Conservation (phyloP, 495 filamentous ascomycete species). For the Geopyxis carbonaria region DNA sequence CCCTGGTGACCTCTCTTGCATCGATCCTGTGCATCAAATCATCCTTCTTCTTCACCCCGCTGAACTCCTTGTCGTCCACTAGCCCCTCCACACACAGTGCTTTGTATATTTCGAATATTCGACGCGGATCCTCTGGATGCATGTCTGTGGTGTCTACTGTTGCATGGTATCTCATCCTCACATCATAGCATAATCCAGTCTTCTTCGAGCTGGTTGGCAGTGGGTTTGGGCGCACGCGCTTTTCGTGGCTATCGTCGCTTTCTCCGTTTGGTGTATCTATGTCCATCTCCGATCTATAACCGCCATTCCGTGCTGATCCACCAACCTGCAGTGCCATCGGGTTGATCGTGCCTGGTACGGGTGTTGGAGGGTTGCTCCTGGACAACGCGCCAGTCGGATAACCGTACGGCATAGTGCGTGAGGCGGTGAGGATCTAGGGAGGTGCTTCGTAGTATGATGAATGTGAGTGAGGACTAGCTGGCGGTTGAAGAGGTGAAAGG, state of each 20-base stretch:
- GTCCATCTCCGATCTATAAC: slow-evolving; percentile 1
- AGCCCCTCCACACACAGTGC: slow-evolving; percentile 64
- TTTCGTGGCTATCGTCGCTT: background rate
- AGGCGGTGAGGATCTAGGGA: too few relatives aligned
- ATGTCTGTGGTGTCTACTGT: slow-evolving; percentile 58
- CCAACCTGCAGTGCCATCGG: slow-evolving; percentile 1
- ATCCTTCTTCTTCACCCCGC: slow-evolving; percentile 32
- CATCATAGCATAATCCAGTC: slow-evolving; percentile 75
- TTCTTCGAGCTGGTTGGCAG: slow-evolving; percentile 29
- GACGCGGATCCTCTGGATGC: slow-evolving; percentile 83
- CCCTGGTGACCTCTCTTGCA: slow-evolving; percentile 53
- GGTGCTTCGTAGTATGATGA: too few relatives aligned
- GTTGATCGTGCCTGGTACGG: slow-evolving; percentile 4
- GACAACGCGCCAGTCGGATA: too few relatives aligned
- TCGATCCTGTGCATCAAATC: slow-evolving; percentile 56
- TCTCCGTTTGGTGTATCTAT: background rate
- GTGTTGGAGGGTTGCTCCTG: too few relatives aligned
- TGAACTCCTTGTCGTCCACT: slow-evolving; percentile 38
- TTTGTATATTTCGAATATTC: slow-evolving; percentile 79
- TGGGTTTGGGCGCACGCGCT: slow-evolving; percentile 4
- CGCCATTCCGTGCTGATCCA: background rate
- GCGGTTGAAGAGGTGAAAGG: too few relatives aligned
- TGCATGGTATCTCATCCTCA: slow-evolving; percentile 79
- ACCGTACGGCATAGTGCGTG: too few relatives aligned
- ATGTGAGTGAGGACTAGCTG: too few relatives aligned